These are phyloP conservation scores for Colletotrichum nymphaeae DNA, from an alignment of 2,329 filamentous ascomycete species.

Conservation along the genomic window DNA sequence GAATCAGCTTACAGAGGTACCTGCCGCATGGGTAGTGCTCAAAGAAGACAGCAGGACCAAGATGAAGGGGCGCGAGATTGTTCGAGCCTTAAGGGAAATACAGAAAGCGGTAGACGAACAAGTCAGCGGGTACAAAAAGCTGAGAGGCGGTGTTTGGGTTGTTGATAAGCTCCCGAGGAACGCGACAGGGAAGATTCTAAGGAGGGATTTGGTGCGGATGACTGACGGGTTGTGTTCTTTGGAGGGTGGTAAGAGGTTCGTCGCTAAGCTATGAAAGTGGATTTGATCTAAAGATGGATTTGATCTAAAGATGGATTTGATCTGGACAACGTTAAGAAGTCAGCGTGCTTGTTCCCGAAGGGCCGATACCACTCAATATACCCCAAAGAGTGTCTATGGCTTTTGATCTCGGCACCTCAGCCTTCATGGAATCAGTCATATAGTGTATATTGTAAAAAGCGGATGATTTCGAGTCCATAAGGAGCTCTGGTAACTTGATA, in stretches of 20 bases:
- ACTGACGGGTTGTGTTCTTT: conserved; percentile 45
- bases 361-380: neutral
- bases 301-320: conserved; percentile 3
- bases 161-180: conserved; percentile 47
- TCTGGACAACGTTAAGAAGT: neutral
- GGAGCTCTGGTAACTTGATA: neutral
- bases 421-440: neutral
- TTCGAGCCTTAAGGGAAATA: conserved; percentile 32
- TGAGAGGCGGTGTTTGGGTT: conserved; percentile 50
- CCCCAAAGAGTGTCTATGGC: neutral
- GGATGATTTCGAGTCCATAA: neutral
- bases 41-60: conserved; percentile 37
- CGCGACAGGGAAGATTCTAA: conserved; percentile 51
- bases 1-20: conserved; percentile 50
- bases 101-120: conserved; percentile 42
- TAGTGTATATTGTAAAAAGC: neutral
- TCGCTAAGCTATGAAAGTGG: conserved; percentile 21
- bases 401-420: neutral
- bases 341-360: neutral
- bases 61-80: conserved; percentile 14
- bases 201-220: conserved; percentile 46
- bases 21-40: conserved; percentile 51
- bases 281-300: conserved; percentile 2
- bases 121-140: conserved; percentile 55
- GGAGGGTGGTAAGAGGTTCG: conserved; percentile 18